Evolutionary conservation across 768 basidiomycete genomes (phyloP).

Genomic region (Pulveroboletus sp.): DNA sequence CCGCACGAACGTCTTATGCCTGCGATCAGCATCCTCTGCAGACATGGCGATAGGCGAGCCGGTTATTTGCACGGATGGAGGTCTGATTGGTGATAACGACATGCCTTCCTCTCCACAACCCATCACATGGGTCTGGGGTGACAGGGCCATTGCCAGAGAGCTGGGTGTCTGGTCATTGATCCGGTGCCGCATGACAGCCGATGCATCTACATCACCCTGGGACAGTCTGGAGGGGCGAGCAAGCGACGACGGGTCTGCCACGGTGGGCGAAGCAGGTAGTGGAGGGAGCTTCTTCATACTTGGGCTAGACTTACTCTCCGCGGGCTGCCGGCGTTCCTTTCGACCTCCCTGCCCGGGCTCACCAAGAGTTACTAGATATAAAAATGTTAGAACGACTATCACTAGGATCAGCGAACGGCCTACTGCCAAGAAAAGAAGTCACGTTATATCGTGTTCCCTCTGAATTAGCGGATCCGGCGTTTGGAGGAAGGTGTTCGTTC

Average conservation of each 20-base stretch:
- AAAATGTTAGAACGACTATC: conserved; percentile 1
- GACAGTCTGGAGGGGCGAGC: not conserved
- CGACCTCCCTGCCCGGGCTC: conserved; percentile 8
- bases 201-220: conserved; percentile 1
- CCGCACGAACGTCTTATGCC: conserved; percentile 32
- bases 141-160: conserved; percentile 19
- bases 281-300: not conserved
- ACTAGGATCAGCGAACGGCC: conserved; percentile 12
- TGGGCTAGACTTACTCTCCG: conserved; percentile 4
- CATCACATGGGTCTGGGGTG: conserved; percentile 12
- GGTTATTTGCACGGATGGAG: conserved; percentile 16
- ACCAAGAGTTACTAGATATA: conserved; percentile 34
- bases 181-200: not conserved
- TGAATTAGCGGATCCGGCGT: conserved; percentile 32
- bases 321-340: conserved; percentile 4
- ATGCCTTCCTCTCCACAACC: conserved; percentile 22
- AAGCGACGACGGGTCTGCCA: not conserved
- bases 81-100: conserved; percentile 19
- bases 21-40: conserved; percentile 11
- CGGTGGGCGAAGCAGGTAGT: not conserved
- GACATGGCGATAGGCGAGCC: conserved; percentile 23
- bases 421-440: conserved; percentile 65
- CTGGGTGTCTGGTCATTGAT: conserved; percentile 5
- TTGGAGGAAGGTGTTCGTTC: conserved; percentile 5
- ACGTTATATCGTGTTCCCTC: conserved; percentile 60